Evolutionary conservation across 768 basidiomycete genomes (phyloP).

Genomic region (Phylloporus sp.): DNA sequence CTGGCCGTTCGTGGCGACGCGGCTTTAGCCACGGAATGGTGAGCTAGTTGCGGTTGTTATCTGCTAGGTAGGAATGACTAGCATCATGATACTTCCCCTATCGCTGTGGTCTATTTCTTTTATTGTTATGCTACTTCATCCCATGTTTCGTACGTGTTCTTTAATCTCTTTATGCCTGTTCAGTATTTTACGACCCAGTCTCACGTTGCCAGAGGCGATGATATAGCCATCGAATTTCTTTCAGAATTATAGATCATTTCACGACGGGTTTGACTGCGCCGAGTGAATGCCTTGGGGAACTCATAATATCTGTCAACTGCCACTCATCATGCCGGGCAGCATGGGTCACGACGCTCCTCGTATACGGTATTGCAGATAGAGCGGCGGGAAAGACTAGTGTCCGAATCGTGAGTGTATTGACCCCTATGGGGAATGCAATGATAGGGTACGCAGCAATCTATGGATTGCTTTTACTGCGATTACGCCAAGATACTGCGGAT

Average conservation of each 20-base stretch:
- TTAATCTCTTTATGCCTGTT: slow-evolving; percentile 9
- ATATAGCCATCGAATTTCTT: slow-evolving; percentile 2
- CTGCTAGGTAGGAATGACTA: not conserved
- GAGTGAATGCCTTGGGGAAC: no score
- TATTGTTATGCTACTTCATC: slow-evolving; percentile 2
- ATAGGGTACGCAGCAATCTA: no score
- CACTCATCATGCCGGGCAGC: no score
- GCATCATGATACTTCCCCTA: not conserved
- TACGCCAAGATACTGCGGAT: slow-evolving; percentile 58
- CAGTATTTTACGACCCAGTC: slow-evolving; percentile 9
- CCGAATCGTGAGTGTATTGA: no score
- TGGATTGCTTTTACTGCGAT: no score
- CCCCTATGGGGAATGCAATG: no score
- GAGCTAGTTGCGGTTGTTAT: not conserved
- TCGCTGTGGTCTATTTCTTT: slow-evolving; percentile 1
- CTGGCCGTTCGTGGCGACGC: slow-evolving; percentile 31
- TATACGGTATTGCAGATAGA: no score
- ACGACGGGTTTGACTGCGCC: no score
- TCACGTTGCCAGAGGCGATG: slow-evolving; percentile 4
- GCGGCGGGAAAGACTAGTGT: no score
- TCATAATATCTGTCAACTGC: no score
- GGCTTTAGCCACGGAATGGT: slow-evolving; percentile 15
- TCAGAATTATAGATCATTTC: not conserved
- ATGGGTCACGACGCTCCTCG: no score
- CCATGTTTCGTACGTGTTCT: slow-evolving; percentile 2